Evolutionary conservation across 768 basidiomycete species (phyloP).

Genomic region (Agaricus blazei): DNA sequence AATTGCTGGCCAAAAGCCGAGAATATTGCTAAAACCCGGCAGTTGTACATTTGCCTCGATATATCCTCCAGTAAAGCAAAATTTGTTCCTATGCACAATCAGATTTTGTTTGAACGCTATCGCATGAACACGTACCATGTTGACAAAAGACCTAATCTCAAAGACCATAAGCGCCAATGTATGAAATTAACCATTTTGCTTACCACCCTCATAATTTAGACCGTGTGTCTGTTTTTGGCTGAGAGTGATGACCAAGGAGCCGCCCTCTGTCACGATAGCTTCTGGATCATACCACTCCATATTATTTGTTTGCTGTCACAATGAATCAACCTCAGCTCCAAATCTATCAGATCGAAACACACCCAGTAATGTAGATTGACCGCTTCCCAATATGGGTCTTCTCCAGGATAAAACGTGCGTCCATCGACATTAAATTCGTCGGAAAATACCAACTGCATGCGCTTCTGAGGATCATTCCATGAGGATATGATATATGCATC

Average conservation of each 20-base stretch:
- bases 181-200: slow-evolving; percentile 22
- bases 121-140: slow-evolving; percentile 30
- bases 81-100: slow-evolving; percentile 59
- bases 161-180: background rate
- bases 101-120: background rate
- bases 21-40: slow-evolving; percentile 61
- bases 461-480: slow-evolving; percentile 47
- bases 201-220: slow-evolving; percentile 65
- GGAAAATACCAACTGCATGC: slow-evolving; percentile 59
- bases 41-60: slow-evolving; percentile 61
- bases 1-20: slow-evolving; percentile 73
- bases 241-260: slow-evolving; percentile 72
- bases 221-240: slow-evolving; percentile 58
- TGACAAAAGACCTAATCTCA: slow-evolving; percentile 36
- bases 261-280: slow-evolving; percentile 68
- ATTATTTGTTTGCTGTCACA: slow-evolving; percentile 47
- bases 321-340: background rate
- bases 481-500: slow-evolving; percentile 49
- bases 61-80: slow-evolving; percentile 84
- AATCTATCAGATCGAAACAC: background rate
- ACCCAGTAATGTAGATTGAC: slow-evolving; percentile 77
- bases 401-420: slow-evolving; percentile 73
- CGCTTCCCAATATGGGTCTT: slow-evolving; percentile 87
- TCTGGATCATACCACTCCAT: slow-evolving; percentile 87
- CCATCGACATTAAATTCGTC: slow-evolving; percentile 77